Conservation (phyloP, 2,329 filamentous ascomycete genomes). For the Acrodontium crateriforme region DNA sequence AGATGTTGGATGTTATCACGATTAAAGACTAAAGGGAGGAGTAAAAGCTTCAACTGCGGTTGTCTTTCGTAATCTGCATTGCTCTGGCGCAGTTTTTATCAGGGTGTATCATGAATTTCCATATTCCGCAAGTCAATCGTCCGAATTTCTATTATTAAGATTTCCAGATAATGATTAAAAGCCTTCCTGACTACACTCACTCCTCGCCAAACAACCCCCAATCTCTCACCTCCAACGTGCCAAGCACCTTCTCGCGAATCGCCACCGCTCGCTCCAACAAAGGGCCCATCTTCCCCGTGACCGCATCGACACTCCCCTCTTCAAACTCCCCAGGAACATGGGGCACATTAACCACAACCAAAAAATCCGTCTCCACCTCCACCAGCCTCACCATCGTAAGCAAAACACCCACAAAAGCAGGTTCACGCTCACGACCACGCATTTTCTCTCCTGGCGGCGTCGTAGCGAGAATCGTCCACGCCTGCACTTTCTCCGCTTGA, state of each 20-base stretch:
- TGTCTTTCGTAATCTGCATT: too few species aligned
- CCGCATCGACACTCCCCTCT: conserved; percentile 47
- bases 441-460: conserved; percentile 25
- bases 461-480: conserved; percentile 39
- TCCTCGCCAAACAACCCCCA: conserved; percentile 53
- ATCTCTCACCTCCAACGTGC: conserved; percentile 64
- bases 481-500: not conserved
- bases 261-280: conserved; percentile 48
- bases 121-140: too few species aligned
- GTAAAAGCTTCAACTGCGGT: too few species aligned
- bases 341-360: conserved; percentile 80
- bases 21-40: too few species aligned
- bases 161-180: too few species aligned
- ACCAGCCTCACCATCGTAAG: conserved; percentile 66
- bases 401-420: conserved; percentile 50
- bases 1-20: too few species aligned
- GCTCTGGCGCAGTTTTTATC: too few species aligned
- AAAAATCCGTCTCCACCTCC: conserved; percentile 61
- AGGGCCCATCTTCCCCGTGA: conserved; percentile 50
- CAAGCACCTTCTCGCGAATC: conserved; percentile 57
- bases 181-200: too few species aligned
- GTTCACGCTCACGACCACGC: conserved; percentile 32
- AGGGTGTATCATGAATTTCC: too few species aligned
- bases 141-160: too few species aligned
- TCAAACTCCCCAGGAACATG: conserved; percentile 63